Evolutionary conservation across 352 stramenopile genomes (phyloP).

Genomic region (Stramenopiles sp.): DNA sequence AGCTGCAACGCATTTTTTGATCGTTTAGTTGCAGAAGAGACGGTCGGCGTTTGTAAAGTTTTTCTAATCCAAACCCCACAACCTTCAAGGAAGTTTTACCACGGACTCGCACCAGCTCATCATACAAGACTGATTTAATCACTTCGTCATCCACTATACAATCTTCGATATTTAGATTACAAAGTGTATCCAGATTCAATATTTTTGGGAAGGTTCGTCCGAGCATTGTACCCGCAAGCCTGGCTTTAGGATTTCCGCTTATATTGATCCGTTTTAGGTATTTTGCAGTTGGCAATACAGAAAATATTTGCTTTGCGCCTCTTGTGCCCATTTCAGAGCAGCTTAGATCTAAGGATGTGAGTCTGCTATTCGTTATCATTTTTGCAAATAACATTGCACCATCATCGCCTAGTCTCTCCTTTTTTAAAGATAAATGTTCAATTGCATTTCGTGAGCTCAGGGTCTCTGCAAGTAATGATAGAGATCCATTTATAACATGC

Average conservation of each 20-base stretch:
- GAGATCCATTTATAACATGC: background rate
- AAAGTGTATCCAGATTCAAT: background rate
- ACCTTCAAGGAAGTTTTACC: slow-evolving; percentile 3
- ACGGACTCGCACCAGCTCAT: background rate
- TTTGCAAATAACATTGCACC: slow-evolving; percentile 2
- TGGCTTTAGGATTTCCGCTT: background rate
- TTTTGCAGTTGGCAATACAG: background rate
- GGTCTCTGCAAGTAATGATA: background rate
- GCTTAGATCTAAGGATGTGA: slow-evolving; percentile 2
- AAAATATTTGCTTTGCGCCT: slow-evolving; percentile 11
- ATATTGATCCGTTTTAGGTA: background rate
- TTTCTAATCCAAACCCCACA: background rate
- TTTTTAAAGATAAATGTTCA: background rate
- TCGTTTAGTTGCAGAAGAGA: background rate
- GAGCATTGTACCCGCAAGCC: background rate
- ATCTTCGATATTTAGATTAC: background rate
- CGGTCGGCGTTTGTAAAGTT: slow-evolving; percentile 1
- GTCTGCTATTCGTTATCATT: background rate
- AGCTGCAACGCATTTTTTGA: background rate
- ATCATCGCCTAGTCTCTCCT: background rate
- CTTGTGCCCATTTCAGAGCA: background rate
- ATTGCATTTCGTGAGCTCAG: background rate
- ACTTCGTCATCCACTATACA: background rate
- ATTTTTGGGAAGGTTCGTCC: background rate
- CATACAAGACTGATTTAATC: background rate